Evolutionary conservation across 257 asterid species (phyloP), one percentile per base, ranked within the genome.

Genomic region (Rehmannia glutinosa): DNA sequence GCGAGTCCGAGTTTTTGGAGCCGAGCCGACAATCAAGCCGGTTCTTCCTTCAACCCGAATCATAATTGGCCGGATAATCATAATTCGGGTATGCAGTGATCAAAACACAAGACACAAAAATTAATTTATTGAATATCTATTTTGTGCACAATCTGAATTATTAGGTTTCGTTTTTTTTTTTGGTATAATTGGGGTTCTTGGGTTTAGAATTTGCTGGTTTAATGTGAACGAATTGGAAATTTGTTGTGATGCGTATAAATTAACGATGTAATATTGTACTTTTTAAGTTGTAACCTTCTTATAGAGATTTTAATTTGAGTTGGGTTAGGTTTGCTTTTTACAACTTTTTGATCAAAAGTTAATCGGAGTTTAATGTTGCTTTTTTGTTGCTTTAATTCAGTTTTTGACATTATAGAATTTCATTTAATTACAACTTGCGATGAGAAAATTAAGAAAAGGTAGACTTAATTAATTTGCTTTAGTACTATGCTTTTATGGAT

Each of bases 291-390:
- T n/a, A n/a, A n/a, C n/a, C n/a, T n/a, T n/a, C n/a, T n/a, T n/a
- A n/a, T n/a, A n/a, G n/a, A n/a, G n/a, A n/a, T n/a, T n/a, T n/a
- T n/a, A n/a, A 33, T 65, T 35, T 68, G 71, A 61, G 66, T 76
- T 81, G 66, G 73, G 80, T 74, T 78, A 51, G 75, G 74, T 73
- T 74, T 64, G 67, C 5, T 65, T 68, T 72, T 78, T 62, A 41
- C 65, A 75, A 66, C 75, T 65, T 77, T 65, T 78, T 63, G 72
- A 83, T 71, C 75, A 77, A 71, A 75, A 73, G 74, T 64, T 45
- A 60, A 72, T 65, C 41, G 71, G 66, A 58, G 64, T 69, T 60
- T 71, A 65, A 68, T 60, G 75, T 49, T 47, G 56, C 12, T 69
- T 65, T 81, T 69, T 63, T 39, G 24, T 39, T 52, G 68, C 61